phyloP scores from a whole-genome alignment of 371 early-diverging fungal species.

The Mucor piriformis region DNA sequence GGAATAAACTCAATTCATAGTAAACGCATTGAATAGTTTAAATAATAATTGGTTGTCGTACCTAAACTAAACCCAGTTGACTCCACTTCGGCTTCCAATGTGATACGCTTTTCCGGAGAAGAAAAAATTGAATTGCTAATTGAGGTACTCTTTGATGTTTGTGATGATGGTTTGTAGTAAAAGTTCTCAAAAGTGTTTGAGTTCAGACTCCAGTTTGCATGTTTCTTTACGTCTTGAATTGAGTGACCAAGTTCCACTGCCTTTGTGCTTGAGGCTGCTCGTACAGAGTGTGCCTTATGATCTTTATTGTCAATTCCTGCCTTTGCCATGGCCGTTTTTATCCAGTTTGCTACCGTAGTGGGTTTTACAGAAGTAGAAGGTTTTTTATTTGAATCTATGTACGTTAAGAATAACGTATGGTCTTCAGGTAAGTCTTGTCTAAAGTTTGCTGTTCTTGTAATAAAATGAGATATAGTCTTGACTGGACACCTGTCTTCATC shows the following conservation, averaged over 20 bases:
- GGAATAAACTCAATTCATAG: no score
- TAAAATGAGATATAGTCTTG: not conserved
- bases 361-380: not conserved
- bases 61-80: constrained; percentile 3
- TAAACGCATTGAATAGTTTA: no score
- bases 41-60: not conserved
- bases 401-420: constrained; percentile 4
- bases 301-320: constrained; percentile 11
- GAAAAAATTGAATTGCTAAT: constrained; percentile 12
- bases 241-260: constrained; percentile 8
- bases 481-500: not conserved
- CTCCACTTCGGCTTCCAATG: constrained; percentile 5
- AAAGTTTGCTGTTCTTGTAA: not conserved
- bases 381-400: constrained; percentile 2
- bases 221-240: constrained; percentile 2
- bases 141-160: not conserved
- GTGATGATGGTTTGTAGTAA: constrained; percentile 8
- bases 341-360: constrained; percentile 10
- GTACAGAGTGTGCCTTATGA: not conserved
- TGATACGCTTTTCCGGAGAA: constrained; percentile 12
- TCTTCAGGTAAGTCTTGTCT: not conserved
- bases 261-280: constrained; percentile 13
- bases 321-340: not conserved
- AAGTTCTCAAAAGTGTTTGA: constrained; percentile 11
- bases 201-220: constrained; percentile 14